These are phyloP conservation scores for Septoria linicola DNA, from an alignment of 2,329 filamentous ascomycete species.

Conservation along the genomic window DNA sequence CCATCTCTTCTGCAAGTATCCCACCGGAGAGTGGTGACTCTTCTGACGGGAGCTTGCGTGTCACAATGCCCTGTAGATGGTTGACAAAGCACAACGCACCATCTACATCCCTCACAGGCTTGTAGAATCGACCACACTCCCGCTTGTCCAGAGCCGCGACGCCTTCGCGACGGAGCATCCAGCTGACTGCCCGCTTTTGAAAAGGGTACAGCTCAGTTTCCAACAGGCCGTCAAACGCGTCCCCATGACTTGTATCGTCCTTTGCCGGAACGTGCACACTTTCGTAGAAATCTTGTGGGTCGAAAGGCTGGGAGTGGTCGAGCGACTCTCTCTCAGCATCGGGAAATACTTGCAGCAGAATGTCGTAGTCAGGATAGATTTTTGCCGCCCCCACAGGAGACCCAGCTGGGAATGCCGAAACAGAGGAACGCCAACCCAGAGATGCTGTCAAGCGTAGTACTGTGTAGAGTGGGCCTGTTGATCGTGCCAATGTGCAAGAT, in stretches of 20 bases:
- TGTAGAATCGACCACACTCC: slow-evolving; percentile 17
- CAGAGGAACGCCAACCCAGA: slow-evolving; percentile 34
- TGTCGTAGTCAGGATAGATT: slow-evolving; percentile 33
- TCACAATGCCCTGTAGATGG: slow-evolving; percentile 60
- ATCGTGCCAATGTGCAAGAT: slow-evolving; percentile 29
- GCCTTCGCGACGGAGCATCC: slow-evolving; percentile 68
- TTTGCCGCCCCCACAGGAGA: slow-evolving; percentile 26
- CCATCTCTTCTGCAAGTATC: slow-evolving; percentile 79
- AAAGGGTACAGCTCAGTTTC: slow-evolving; percentile 62
- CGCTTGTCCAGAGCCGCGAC: slow-evolving; percentile 21
- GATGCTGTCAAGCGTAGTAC: slow-evolving; percentile 32
- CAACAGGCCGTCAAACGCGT: slow-evolving; percentile 25
- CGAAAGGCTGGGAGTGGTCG: slow-evolving; percentile 40
- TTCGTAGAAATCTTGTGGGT: slow-evolving; percentile 65
- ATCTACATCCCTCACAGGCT: slow-evolving; percentile 45
- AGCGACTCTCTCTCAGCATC: slow-evolving; percentile 24
- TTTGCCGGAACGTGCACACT: slow-evolving; percentile 62
- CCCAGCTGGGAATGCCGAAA: slow-evolving; percentile 34
- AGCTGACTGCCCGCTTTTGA: slow-evolving; percentile 67
- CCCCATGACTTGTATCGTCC: slow-evolving; percentile 29
- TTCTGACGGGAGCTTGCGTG: slow-evolving; percentile 38
- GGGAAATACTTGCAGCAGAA: slow-evolving; percentile 28
- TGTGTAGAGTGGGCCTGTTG: slow-evolving; percentile 27
- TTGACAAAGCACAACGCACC: slow-evolving; percentile 58
- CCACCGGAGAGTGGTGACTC: slow-evolving; percentile 55